Base-by-base conservation (phyloP, 371 early-diverging fungal genomes). In the Lichtheimia ornata region DNA sequence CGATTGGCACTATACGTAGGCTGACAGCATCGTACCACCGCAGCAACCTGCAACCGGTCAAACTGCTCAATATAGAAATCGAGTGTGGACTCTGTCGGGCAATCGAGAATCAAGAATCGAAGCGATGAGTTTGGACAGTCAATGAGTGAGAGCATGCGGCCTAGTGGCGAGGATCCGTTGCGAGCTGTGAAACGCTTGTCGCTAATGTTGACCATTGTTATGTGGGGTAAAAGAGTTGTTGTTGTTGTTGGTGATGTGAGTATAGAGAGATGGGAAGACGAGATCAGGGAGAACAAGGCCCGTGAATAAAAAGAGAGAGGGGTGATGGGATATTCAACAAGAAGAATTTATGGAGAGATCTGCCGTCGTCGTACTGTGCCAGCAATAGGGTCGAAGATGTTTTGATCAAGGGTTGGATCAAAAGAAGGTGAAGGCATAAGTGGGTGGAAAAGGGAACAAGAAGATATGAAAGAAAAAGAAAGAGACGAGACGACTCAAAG, bases 21-120 rank as follows among this genome's bases (percentile, higher is more conserved):
- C 69, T 95, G 94, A 72, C 96, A 95, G 30, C 80, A 79, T 15
- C 80, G 66, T n/a, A 94, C 94, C 4, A 97, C 93, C 25, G 92
- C 91, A 2, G 88, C 85, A 25, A 94, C 95, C 56, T 86, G 73
- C 53, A 88, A 78, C 43, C 83, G 76, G 35, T 76, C 71, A 67
- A 95, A 83, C 67, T 94, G 91, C 70, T 85, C 82, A 14, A 91
- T 59, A 63, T 97, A 97, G 15, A 88, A 77, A 2, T 84, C 81
- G 30, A 96, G 69, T 7, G 89, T 94, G 57, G 87, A 76, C 67
- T 92, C 91, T 18, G 96, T 90, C 1, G 97, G 96, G 51, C 92
- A 90, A 69, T 96, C 96, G 64, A 94, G 84, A 56, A 97, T 91
- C 40, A 97, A 74, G 71, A 93, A 96, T 4, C 91, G 88, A 53